Percentiles rank a stretch among this genome's conserved stretches.
These are phyloP conservation scores for Saccharomyces kudriavzevii DNA, from an alignment of 805 yeast genomes.

Conservation along the genomic window DNA sequence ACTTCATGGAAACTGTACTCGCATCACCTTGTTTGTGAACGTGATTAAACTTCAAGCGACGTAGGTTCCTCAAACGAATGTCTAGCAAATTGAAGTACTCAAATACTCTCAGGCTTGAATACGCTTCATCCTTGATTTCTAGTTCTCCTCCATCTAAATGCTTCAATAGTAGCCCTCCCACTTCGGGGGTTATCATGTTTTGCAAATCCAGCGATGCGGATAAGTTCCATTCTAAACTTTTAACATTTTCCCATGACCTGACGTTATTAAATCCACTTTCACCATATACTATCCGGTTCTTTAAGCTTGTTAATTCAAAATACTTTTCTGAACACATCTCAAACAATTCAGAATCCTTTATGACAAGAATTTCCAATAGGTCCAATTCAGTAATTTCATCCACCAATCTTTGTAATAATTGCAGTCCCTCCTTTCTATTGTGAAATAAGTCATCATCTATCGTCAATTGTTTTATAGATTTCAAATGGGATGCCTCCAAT, in stretches of 20 bases:
- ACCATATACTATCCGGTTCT: constrained; percentile 8
- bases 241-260: constrained; percentile 8
- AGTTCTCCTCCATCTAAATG: constrained; percentile 20
- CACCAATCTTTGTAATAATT: constrained; percentile 12
- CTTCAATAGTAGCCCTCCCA: constrained; percentile 3
- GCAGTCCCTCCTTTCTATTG: constrained; percentile 16
- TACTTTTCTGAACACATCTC: constrained; percentile 7
- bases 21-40: constrained; percentile 41
- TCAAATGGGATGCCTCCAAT: constrained; percentile 30
- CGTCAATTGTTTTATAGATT: constrained; percentile 29
- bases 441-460: constrained; percentile 29
- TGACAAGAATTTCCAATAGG: constrained; percentile 18
- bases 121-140: constrained; percentile 29
- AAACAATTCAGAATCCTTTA: constrained; percentile 14
- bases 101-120: constrained; percentile 33
- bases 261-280: constrained; percentile 5
- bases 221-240: constrained; percentile 8
- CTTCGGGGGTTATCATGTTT: background rate
- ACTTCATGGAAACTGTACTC: constrained; percentile 29
- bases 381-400: constrained; percentile 16
- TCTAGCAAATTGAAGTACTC: constrained; percentile 13
- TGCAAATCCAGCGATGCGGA: background rate
- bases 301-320: constrained; percentile 7
- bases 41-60: constrained; percentile 34
- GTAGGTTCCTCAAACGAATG: constrained; percentile 18